These are phyloP conservation scores for Wickerhamomyces sydowiorum DNA, from an alignment of 805 yeast species.

Conservation along the genomic window DNA sequence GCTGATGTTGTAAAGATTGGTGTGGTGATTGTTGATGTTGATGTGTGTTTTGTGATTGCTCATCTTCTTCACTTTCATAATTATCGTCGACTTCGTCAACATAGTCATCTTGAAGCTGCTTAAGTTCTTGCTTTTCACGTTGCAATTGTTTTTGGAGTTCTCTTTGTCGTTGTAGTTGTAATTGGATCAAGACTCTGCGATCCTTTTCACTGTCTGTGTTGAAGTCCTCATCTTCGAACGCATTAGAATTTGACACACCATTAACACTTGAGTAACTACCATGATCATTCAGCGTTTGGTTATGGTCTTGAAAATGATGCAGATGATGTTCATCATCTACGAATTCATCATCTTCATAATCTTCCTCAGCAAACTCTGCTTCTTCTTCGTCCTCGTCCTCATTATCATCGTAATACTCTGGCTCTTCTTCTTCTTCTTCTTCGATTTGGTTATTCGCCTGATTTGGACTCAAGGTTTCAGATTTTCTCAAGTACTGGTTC, in stretches of 20 bases:
- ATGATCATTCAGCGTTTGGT: background rate
- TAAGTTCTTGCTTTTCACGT: conserved; percentile 1
- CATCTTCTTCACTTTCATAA: background rate
- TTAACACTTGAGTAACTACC: background rate
- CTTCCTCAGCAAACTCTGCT: background rate
- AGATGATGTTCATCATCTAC: conserved; percentile 14
- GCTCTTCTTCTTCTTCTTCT: conserved; percentile 21
- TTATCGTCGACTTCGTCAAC: background rate
- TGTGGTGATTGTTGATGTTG: background rate
- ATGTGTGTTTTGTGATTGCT: background rate
- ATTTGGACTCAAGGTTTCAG: conserved; percentile 10
- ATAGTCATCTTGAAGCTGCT: conserved; percentile 1
- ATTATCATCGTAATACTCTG: conserved; percentile 19
- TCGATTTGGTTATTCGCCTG: conserved; percentile 21
- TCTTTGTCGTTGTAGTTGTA: conserved; percentile 2
- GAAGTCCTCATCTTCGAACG: conserved; percentile 1
- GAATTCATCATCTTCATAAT: conserved; percentile 18
- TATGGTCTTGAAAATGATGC: background rate
- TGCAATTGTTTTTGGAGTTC: conserved; percentile 1
- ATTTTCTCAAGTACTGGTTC: conserved; percentile 9
- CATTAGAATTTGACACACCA: conserved; percentile 2
- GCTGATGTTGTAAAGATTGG: conserved; percentile 7
- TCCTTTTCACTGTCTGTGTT: background rate
- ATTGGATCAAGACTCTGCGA: conserved; percentile 1
- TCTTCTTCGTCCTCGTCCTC: conserved; percentile 40